phyloP scores from a whole-genome alignment of 2,329 filamentous ascomycete species.

The Diplodia corticola region DNA sequence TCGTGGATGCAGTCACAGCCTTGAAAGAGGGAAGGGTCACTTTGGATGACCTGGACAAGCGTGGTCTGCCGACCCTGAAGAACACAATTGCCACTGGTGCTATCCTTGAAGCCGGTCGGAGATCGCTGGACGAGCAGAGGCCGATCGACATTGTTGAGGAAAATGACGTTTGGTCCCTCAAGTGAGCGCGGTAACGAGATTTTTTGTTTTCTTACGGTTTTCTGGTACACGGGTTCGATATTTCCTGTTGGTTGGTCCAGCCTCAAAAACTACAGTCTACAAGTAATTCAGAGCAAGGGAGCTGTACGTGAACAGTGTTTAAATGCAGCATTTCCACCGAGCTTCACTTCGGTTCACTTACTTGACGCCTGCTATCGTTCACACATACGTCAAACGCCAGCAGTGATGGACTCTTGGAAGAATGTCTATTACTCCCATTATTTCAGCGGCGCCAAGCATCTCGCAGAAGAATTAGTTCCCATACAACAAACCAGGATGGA shows the following conservation, averaged over 20 bases:
- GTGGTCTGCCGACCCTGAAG: constrained; percentile 78
- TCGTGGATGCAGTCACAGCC: constrained; percentile 80
- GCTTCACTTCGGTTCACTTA: background rate
- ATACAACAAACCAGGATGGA: background rate
- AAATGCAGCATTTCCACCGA: background rate
- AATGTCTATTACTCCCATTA: background rate
- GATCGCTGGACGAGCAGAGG: constrained; percentile 79
- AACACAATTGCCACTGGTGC: constrained; percentile 92
- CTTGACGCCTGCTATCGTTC: too few species aligned
- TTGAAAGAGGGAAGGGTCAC: constrained; percentile 73
- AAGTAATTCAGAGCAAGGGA: background rate
- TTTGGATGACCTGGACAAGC: constrained; percentile 73
- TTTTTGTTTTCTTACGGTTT: background rate
- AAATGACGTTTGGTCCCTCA: constrained; percentile 68
- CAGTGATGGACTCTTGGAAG: background rate
- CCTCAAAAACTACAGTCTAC: background rate
- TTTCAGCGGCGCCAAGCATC: background rate
- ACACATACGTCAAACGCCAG: background rate
- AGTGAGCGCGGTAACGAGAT: constrained; percentile 38
- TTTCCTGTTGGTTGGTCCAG: background rate
- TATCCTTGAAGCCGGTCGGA: constrained; percentile 82
- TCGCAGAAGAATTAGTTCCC: background rate
- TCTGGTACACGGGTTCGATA: background rate
- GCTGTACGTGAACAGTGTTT: background rate
- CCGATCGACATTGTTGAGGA: constrained; percentile 72